Percentiles rank a stretch among this genome's conserved stretches.
phyloP scores from a whole-genome alignment of 345 rosid genomes.

The Triadica sebifera region DNA sequence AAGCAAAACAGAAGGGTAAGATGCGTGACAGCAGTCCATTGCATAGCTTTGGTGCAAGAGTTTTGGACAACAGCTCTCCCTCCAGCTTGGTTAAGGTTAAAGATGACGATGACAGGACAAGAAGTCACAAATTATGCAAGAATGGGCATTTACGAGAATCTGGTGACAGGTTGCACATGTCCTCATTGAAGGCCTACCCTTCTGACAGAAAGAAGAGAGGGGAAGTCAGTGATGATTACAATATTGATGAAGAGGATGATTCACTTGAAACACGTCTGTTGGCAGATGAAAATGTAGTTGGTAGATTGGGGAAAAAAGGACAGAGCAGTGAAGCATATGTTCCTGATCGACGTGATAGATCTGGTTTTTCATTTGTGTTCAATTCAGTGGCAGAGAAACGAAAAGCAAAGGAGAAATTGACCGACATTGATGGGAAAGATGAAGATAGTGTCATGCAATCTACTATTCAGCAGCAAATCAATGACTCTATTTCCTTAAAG shows the following conservation, averaged over 20 bases:
- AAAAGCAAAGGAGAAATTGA: constrained; percentile 55
- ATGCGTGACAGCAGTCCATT: constrained; percentile 53
- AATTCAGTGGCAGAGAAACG: constrained; percentile 57
- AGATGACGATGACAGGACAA: constrained; percentile 44
- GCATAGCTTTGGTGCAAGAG: constrained; percentile 39
- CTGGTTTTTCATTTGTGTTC: constrained; percentile 57
- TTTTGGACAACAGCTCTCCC: constrained; percentile 39
- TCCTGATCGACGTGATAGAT: constrained; percentile 47
- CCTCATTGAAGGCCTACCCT: constrained; percentile 43
- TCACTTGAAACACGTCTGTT: constrained; percentile 34
- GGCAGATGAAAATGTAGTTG: constrained; percentile 39
- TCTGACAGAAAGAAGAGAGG: constrained; percentile 55
- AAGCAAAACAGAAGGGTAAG: constrained; percentile 77
- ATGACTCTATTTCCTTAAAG: constrained; percentile 48
- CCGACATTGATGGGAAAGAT: constrained; percentile 40
- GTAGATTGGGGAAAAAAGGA: constrained; percentile 53
- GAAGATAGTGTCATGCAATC: constrained; percentile 40
- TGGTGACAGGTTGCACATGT: constrained; percentile 40
- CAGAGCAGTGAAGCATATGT: constrained; percentile 39
- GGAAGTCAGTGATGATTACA: constrained; percentile 31
- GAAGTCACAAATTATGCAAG: constrained; percentile 36
- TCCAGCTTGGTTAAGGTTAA: constrained; percentile 32
- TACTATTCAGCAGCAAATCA: constrained; percentile 37
- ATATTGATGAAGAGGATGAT: constrained; percentile 55
- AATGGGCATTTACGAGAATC: constrained; percentile 51